A percentile compares a stretch with the other conserved stretches of the same genome.
Conservation (phyloP, 1,139 yeast species). For the Hyphopichia fennica region DNA sequence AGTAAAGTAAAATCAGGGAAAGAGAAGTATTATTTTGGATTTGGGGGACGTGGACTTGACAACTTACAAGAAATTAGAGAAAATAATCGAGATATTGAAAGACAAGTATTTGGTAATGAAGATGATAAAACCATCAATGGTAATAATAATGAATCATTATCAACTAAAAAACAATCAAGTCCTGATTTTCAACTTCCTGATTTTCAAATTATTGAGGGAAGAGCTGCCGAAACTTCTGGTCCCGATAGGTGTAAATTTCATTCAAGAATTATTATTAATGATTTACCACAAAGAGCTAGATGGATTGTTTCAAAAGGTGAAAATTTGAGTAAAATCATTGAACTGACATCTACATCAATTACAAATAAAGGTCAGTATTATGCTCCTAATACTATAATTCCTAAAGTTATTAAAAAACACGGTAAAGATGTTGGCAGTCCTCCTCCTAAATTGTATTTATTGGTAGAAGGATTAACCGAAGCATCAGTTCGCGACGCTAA, state of each 20-base stretch:
- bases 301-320: constrained; percentile 79
- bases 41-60: constrained; percentile 92
- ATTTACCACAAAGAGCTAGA: constrained; percentile 80
- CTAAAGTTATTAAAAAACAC: constrained; percentile 28
- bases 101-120: constrained; percentile 32
- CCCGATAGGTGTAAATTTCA: constrained; percentile 68
- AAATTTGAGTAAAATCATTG: constrained; percentile 63
- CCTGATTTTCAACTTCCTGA: constrained; percentile 32
- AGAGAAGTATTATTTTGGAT: constrained; percentile 70
- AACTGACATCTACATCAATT: constrained; percentile 73
- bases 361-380: constrained; percentile 83
- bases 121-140: constrained; percentile 5
- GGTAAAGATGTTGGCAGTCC: constrained; percentile 43
- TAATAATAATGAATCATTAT: background rate
- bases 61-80: constrained; percentile 72
- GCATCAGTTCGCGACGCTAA: constrained; percentile 67
- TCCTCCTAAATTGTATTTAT: constrained; percentile 74
- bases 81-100: constrained; percentile 51
- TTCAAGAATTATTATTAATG: constrained; percentile 77
- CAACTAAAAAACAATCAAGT: constrained; percentile 1
- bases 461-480: constrained; percentile 77
- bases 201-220: constrained; percentile 53
- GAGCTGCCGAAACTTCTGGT: constrained; percentile 58
- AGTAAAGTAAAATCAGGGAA: constrained; percentile 68
- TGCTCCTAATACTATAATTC: constrained; percentile 53